Conservation (phyloP, 1,284 basidiomycete genomes). For the Porogramme epimiltina region DNA sequence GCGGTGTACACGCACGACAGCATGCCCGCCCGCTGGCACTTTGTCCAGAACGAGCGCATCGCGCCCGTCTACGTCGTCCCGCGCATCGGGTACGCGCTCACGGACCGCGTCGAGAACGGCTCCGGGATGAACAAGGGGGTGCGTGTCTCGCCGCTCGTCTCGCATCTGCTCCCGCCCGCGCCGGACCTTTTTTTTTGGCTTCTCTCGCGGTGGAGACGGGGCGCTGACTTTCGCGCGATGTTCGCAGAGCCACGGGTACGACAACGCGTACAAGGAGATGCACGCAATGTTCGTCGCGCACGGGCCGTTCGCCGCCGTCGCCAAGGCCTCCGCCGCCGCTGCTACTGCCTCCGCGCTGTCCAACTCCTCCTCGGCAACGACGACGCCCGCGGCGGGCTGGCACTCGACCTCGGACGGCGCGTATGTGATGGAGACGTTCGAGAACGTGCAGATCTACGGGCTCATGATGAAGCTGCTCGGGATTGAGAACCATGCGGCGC, state of each 20-base stretch:
- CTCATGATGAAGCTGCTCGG: constrained; percentile 78
- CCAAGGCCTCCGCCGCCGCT: constrained; percentile 55
- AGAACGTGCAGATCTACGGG: constrained; percentile 85
- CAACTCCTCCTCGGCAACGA: constrained; percentile 5
- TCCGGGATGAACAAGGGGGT: constrained; percentile 76
- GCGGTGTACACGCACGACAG: constrained; percentile 78
- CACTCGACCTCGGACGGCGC: constrained; percentile 63
- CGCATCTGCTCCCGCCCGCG: too few species aligned
- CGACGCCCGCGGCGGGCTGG: constrained; percentile 55
- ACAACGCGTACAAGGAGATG: constrained; percentile 79
- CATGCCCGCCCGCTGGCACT: constrained; percentile 84
- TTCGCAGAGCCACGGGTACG: constrained; percentile 79
- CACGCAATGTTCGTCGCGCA: constrained; percentile 89
- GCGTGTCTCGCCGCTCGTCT: constrained; percentile 33
- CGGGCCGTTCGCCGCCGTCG: constrained; percentile 77
- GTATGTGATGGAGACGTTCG: constrained; percentile 78
- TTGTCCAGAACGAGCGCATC: constrained; percentile 69
- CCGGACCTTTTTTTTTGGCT: too few species aligned
- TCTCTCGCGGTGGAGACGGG: too few species aligned
- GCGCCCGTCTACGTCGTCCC: constrained; percentile 89
- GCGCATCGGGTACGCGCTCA: constrained; percentile 74
- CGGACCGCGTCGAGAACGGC: constrained; percentile 61
- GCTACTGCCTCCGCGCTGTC: constrained; percentile 22
- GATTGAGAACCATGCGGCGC: constrained; percentile 57
- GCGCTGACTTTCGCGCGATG: background rate